A percentile compares a stretch with the other conserved stretches of the same genome.
Conservation (phyloP, 176 grass and related monocot species). For the Microstegium vimineum region DNA sequence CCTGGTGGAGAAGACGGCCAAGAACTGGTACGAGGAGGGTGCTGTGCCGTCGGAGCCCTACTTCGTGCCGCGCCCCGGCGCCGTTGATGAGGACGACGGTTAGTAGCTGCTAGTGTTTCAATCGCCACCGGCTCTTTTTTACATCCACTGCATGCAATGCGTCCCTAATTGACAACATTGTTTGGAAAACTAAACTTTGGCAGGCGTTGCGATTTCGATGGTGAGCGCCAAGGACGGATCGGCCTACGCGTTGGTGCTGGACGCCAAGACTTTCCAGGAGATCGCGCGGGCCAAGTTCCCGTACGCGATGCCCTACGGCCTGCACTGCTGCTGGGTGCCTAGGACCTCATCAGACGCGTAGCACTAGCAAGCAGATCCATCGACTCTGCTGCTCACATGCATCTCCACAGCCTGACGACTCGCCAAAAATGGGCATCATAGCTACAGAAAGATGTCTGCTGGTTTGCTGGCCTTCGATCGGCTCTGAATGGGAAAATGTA, state of each 20-base stretch:
- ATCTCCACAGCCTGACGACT: background rate
- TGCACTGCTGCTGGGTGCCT: constrained; percentile 98
- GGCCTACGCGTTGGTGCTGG: constrained; percentile 75
- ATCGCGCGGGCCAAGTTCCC: constrained; percentile 85
- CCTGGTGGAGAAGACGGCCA: constrained; percentile 71
- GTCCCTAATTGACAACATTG: too few species aligned
- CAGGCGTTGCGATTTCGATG: constrained; percentile 90
- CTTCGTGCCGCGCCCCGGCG: constrained; percentile 84
- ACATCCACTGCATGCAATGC: background rate
- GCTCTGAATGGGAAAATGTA: background rate
- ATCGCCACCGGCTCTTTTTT: background rate
- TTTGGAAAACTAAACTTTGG: background rate
- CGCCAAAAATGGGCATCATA: background rate
- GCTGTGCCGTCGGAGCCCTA: constrained; percentile 87
- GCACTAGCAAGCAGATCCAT: background rate
- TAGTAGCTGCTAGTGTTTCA: background rate
- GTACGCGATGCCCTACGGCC: constrained; percentile 87
- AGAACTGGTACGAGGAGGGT: constrained; percentile 92
- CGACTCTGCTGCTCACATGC: background rate
- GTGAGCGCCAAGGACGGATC: constrained; percentile 86
- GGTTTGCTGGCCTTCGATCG: background rate
- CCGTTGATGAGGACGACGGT: constrained; percentile 88
- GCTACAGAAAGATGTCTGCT: background rate
- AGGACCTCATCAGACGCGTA: constrained; percentile 21
- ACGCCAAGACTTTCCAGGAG: constrained; percentile 75